Conservation (phyloP, 2,329 filamentous ascomycete species). For the Polychaeton citri region DNA sequence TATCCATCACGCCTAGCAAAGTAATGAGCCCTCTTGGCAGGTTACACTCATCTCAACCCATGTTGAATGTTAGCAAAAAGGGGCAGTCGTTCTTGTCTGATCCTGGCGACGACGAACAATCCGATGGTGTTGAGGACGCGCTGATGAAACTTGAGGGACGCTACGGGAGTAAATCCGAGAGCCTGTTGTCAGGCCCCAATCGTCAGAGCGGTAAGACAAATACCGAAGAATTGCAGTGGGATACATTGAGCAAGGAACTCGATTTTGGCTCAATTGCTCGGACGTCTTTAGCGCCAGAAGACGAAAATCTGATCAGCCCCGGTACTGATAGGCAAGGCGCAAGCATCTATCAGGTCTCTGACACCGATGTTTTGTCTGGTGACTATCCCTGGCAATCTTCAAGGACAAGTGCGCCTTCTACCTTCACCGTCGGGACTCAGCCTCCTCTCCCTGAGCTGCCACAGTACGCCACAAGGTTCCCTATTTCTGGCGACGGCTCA, state of each 20-base stretch:
- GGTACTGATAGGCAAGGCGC: conserved; percentile 20
- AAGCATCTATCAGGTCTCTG: conserved; percentile 20
- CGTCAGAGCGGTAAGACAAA: neutral
- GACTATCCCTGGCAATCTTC: neutral
- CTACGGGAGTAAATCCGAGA: conserved; percentile 22
- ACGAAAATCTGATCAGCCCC: conserved; percentile 9
- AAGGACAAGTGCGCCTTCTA: neutral
- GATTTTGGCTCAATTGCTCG: neutral
- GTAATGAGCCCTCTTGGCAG: conserved; percentile 21
- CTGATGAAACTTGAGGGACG: conserved; percentile 84
- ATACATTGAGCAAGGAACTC: neutral
- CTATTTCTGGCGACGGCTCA: neutral
- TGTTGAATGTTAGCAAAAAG: conserved; percentile 59
- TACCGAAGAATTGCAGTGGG: neutral
- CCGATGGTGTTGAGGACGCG: conserved; percentile 86
- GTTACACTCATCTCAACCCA: conserved; percentile 43
- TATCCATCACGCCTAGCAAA: conserved; percentile 16
- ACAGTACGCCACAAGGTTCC: conserved; percentile 9
- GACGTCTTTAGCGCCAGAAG: neutral
- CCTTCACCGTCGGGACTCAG: neutral
- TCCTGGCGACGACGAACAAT: conserved; percentile 62
- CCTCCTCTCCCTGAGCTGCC: neutral
- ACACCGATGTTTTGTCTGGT: conserved; percentile 5
- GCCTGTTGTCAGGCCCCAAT: neutral
- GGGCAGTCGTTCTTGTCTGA: neutral